Base-by-base conservation (phyloP, 148 eudicot genomes). In the Fagopyrum homotropicum region DNA sequence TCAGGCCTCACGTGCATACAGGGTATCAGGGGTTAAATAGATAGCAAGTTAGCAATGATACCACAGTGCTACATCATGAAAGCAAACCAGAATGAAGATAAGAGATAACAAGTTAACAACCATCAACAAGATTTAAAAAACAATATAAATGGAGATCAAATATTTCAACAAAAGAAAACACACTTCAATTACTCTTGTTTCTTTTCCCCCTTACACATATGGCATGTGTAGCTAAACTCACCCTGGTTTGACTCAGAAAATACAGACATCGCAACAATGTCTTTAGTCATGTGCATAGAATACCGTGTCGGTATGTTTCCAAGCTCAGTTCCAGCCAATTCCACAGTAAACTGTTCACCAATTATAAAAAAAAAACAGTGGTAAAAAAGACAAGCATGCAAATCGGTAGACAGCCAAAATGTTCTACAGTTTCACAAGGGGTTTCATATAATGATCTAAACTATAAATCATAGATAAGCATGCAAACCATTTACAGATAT, bases 231-330 rank as follows among this genome's bases (percentile, higher is more conserved):
- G 66, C 22, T n/a, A 5, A 19, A 74, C 86, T 82, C 77, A 90
- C 98, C 98, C 85, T 88, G 82, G 51, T 77, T 76, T 40, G 93
- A 85, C 82, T 93, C 93, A 29, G 93, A 83, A 81, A 93, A 91
- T 29, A 89, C 90, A 54, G 88, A 86, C 97, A 93, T 88, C 11
- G 98, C 92, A 69, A 87, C 75, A 77, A 93, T 84, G 81, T 91
- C 87, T 52, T 81, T 83, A 70, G 88, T 86, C 92, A 86, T 88
- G 63, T 89, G 85, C 98, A 93, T 86, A 17, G 91, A 84, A 80
- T 81, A 92, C 81, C 79, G 68, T 79, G 81, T 88, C 50, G 91
- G 97, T 73, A 82, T 80, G 73, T 86, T 89, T 81, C 89, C 90
- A 75, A 83, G 77, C 77, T 79, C 83, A 77, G 80, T 72, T 82